Evolutionary conservation across 2,329 filamentous ascomycete species (phyloP).

Genomic region (Alternaria incomplexa): DNA sequence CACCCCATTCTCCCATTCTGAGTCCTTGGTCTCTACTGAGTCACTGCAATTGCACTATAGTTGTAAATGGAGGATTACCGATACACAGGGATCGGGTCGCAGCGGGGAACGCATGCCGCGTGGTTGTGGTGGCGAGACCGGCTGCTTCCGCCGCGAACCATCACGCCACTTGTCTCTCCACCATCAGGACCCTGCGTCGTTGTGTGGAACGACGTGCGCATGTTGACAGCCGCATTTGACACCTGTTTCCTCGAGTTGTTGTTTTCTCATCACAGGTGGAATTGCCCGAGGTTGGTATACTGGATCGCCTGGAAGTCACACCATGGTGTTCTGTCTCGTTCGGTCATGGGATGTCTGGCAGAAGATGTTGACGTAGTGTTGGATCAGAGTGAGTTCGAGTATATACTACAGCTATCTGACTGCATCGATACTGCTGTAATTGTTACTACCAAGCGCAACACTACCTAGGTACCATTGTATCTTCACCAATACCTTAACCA

Average conservation of each 20-base stretch:
- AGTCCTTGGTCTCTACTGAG: background rate
- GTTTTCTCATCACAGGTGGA: background rate
- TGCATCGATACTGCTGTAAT: too few species aligned
- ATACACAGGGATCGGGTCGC: background rate
- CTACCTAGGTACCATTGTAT: too few species aligned
- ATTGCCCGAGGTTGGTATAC: background rate
- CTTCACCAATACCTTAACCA: background rate
- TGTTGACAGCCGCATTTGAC: background rate
- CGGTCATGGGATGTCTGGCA: background rate
- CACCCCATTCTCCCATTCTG: background rate
- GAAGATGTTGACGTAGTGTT: too few species aligned
- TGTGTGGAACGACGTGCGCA: background rate
- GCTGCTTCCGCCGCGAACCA: constrained; percentile 1
- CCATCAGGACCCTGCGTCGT: background rate
- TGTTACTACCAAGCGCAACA: too few species aligned
- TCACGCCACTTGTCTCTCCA: constrained; percentile 18
- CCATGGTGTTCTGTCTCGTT: background rate
- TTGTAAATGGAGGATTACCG: background rate
- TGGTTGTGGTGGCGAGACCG: constrained; percentile 1
- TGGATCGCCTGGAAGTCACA: background rate
- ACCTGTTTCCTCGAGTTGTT: background rate
- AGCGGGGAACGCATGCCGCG: background rate
- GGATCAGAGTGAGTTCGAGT: too few species aligned
- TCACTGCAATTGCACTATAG: background rate
- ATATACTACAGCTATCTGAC: too few species aligned